Evolutionary conservation across 257 asterid species (phyloP).

Genomic region (Penstemon newberryi): DNA sequence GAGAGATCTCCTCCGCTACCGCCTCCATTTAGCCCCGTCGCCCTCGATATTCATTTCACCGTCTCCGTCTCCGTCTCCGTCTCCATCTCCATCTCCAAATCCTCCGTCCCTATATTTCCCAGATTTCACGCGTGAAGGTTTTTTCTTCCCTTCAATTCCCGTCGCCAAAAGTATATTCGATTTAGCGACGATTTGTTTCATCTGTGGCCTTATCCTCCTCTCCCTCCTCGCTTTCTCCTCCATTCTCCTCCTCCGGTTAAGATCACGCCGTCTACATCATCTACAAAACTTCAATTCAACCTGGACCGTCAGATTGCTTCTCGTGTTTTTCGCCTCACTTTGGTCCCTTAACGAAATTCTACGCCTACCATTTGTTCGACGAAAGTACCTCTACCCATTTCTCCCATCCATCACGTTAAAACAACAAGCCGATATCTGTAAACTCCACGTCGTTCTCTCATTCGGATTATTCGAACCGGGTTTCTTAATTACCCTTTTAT

Average conservation of each 20-base stretch:
- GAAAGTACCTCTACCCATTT: conserved; percentile 34
- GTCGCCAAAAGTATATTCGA: conserved; percentile 41
- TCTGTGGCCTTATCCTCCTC: conserved; percentile 46
- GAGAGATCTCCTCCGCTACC: neutral
- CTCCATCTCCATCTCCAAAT: neutral
- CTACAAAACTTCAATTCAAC: conserved; percentile 57
- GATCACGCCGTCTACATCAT: conserved; percentile 46
- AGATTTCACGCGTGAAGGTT: conserved; percentile 5
- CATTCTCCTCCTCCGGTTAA: conserved; percentile 48
- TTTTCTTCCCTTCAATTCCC: conserved; percentile 28
- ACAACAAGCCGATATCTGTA: conserved; percentile 57
- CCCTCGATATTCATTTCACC: neutral
- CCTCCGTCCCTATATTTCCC: neutral
- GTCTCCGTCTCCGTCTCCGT: neutral
- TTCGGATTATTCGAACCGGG: conserved; percentile 74
- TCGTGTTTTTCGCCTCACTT: conserved; percentile 40
- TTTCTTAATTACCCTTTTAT: conserved; percentile 59
- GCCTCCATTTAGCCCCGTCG: neutral
- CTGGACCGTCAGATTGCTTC: conserved; percentile 70
- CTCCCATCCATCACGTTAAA: conserved; percentile 34
- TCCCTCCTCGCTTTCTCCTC: conserved; percentile 45
- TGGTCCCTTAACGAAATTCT: conserved; percentile 60
- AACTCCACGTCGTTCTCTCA: conserved; percentile 62
- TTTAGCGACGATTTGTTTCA: conserved; percentile 35
- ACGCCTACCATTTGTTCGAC: conserved; percentile 47